A percentile compares a stretch with the other conserved stretches of the same genome.
Evolutionary conservation across 768 basidiomycete genomes (phyloP).

Genomic region (Suillus clintonianus): DNA sequence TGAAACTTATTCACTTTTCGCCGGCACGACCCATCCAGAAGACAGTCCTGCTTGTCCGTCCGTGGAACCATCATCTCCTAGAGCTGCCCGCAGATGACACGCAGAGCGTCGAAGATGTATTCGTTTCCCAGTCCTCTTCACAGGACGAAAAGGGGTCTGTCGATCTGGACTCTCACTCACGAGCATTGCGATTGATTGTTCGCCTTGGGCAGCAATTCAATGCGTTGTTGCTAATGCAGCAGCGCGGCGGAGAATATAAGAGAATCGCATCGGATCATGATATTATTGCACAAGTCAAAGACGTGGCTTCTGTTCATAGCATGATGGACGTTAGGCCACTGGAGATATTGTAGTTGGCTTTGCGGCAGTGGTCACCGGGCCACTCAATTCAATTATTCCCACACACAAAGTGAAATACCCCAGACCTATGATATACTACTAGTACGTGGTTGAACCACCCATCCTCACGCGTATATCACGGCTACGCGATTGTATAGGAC

Average conservation of each 20-base stretch:
- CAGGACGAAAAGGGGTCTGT: background rate
- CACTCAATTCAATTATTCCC: no score
- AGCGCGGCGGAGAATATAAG: background rate
- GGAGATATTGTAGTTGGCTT: background rate
- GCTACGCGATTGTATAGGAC: no score
- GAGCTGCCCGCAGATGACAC: background rate
- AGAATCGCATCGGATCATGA: background rate
- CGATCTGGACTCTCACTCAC: background rate
- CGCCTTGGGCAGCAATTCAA: background rate
- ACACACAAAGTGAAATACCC: no score
- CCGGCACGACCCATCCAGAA: background rate
- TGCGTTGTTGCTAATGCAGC: background rate
- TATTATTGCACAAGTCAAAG: background rate
- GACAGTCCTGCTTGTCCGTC: background rate
- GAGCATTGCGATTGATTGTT: background rate
- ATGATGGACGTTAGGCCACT: background rate
- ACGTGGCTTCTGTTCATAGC: background rate
- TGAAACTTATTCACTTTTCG: background rate
- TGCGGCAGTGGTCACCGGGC: no score
- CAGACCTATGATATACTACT: no score
- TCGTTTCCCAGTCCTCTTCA: background rate
- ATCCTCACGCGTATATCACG: no score
- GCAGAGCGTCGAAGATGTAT: background rate
- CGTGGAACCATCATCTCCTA: background rate
- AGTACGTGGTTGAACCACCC: no score